phyloP scores from a whole-genome alignment of 2,329 filamentous ascomycete species.

The Ascochyta pisi region DNA sequence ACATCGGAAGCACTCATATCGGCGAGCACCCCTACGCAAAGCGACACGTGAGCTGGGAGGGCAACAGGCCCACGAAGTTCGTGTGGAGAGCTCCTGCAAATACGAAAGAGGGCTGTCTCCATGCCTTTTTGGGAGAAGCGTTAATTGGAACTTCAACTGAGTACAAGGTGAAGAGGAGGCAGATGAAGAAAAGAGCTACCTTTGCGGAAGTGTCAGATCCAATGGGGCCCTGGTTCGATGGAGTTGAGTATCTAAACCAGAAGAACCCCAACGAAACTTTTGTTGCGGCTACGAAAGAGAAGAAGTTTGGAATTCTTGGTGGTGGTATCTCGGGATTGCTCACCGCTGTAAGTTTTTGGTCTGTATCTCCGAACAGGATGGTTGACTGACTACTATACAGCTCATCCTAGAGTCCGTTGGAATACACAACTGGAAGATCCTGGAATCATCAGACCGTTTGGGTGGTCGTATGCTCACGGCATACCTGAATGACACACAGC shows the following conservation, averaged over 20 bases:
- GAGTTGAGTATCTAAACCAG: conserved; percentile 61
- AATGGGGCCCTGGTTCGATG: conserved; percentile 68
- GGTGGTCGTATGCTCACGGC: conserved; percentile 68
- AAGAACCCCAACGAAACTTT: conserved; percentile 60
- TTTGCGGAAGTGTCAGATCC: conserved; percentile 57
- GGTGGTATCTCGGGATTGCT: conserved; percentile 69
- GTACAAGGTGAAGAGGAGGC: conserved; percentile 28
- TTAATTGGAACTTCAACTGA: conserved; percentile 46
- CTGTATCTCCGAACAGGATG: neutral
- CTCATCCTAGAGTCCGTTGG: conserved; percentile 55
- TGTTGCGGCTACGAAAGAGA: conserved; percentile 60
- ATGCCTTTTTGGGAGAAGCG: conserved; percentile 46
- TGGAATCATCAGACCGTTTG: conserved; percentile 65
- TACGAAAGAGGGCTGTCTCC: conserved; percentile 47
- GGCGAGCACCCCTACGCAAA: conserved; percentile 30
- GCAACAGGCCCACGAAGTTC: conserved; percentile 38
- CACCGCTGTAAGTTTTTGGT: conserved; percentile 46
- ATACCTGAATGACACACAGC: conserved; percentile 63
- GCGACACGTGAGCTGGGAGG: conserved; percentile 24
- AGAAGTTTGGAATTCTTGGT: conserved; percentile 66
- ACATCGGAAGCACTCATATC: conserved; percentile 29
- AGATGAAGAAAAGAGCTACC: conserved; percentile 35
- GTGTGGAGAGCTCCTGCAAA: conserved; percentile 51
- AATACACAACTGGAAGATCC: conserved; percentile 64
- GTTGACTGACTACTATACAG: neutral